phyloP scores from a whole-genome alignment of 495 filamentous ascomycete genomes.

The Aspergillus saccharolyticus region DNA sequence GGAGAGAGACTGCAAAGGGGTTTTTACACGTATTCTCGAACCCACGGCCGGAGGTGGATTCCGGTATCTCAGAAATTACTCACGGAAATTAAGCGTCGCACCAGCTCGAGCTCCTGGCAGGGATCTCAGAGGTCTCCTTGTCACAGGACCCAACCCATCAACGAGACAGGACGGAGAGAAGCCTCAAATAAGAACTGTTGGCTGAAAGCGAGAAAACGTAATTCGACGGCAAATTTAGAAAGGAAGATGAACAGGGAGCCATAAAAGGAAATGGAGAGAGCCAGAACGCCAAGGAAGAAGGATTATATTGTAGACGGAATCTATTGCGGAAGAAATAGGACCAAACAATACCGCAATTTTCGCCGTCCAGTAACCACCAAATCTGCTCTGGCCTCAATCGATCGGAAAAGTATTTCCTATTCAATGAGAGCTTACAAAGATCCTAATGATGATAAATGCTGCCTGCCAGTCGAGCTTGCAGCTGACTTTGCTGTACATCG shows the following conservation, averaged over 20 bases:
- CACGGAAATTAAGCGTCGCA: neutral
- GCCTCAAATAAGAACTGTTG: no score
- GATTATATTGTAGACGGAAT: no score
- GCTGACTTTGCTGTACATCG: neutral
- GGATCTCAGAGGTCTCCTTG: neutral
- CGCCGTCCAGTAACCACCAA: no score
- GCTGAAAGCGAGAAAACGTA: no score
- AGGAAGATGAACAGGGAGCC: no score
- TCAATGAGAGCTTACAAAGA: neutral
- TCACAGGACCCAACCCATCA: no score
- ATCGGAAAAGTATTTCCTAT: neutral
- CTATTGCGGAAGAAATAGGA: no score
- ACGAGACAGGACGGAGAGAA: no score
- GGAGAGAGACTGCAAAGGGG: neutral
- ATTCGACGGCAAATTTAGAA: no score
- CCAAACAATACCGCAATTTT: no score
- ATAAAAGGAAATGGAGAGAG: neutral
- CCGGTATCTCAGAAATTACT: neutral
- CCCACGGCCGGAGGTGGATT: neutral
- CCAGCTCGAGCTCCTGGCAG: neutral
- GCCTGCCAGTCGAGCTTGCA: neutral
- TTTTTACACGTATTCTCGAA: no score
- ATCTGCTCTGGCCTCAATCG: no score
- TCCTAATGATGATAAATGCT: neutral
- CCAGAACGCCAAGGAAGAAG: neutral